phyloP scores from a whole-genome alignment of 495 filamentous ascomycete genomes.

The Xylaria grammica region DNA sequence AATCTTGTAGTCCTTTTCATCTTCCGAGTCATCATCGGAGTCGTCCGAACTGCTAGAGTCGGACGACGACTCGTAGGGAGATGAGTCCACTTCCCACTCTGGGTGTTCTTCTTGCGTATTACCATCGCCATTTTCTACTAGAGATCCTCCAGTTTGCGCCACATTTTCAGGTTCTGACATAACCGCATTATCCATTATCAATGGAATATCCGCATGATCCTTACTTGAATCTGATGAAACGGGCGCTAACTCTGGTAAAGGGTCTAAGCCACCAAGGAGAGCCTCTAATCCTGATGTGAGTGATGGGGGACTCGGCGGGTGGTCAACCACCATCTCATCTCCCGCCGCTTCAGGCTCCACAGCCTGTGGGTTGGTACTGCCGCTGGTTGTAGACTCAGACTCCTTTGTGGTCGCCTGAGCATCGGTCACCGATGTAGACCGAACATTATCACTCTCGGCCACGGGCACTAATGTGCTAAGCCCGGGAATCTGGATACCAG shows the following conservation, averaged over 20 bases:
- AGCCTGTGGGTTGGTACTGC: not conserved
- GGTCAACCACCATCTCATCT: constrained; percentile 17
- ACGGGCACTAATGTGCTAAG: constrained; percentile 26
- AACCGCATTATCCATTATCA: not conserved
- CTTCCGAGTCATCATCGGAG: constrained; percentile 66
- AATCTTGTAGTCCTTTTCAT: constrained; percentile 72
- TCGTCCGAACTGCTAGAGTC: constrained; percentile 60
- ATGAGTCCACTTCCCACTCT: constrained; percentile 68
- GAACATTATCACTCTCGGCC: constrained; percentile 16
- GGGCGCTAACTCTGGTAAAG: constrained; percentile 21
- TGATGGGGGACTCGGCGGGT: constrained; percentile 35
- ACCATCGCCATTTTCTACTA: constrained; percentile 24
- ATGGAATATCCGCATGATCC: not conserved
- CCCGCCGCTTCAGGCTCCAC: not conserved
- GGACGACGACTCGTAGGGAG: constrained; percentile 56
- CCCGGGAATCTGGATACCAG: constrained; percentile 50
- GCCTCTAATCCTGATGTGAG: constrained; percentile 54
- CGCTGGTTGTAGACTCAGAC: constrained; percentile 17
- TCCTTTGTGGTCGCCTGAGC: constrained; percentile 18
- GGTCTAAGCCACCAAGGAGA: constrained; percentile 46
- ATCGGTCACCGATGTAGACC: not conserved
- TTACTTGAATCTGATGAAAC: not conserved
- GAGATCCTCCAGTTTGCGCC: constrained; percentile 21
- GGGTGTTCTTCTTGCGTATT: constrained; percentile 40
- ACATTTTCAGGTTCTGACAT: constrained; percentile 15